phyloP scores from a whole-genome alignment of 306 rosid genomes.

The Pterocarpus santalinus region DNA sequence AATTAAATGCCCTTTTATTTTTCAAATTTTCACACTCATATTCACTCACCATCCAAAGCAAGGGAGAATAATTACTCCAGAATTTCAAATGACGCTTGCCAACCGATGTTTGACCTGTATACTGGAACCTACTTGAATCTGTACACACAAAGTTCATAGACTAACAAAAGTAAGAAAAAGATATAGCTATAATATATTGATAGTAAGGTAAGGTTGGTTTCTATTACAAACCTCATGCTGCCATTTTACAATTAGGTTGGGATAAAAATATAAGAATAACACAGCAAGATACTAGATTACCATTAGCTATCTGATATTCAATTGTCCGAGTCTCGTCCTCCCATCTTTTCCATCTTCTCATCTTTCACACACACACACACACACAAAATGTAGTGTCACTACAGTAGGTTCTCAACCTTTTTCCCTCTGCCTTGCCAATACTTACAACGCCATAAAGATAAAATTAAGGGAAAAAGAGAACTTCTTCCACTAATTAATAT shows the following conservation, averaged over 20 bases:
- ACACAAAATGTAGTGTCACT: too few relatives aligned
- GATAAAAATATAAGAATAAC: background rate
- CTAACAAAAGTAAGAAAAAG: background rate
- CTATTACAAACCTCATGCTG: background rate
- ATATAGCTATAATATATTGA: background rate
- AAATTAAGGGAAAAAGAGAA: too few relatives aligned
- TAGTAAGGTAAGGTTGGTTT: background rate
- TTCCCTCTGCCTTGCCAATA: too few relatives aligned
- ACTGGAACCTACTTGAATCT: conserved; percentile 73
- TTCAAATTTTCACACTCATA: background rate
- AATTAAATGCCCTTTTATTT: background rate
- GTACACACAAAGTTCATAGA: conserved; percentile 8
- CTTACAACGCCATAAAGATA: too few relatives aligned
- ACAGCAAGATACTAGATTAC: conserved; percentile 43
- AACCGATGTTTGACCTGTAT: conserved; percentile 58
- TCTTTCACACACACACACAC: conserved; percentile 44
- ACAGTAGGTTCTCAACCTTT: too few relatives aligned
- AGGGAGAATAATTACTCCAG: conserved; percentile 59
- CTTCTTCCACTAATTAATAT: too few relatives aligned
- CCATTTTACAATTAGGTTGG: background rate
- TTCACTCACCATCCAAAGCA: conserved; percentile 69
- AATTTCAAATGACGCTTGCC: conserved; percentile 70
- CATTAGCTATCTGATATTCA: conserved; percentile 69
- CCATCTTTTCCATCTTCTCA: conserved; percentile 76
- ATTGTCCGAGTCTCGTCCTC: conserved; percentile 74